Percentiles rank a stretch among this genome's conserved stretches.
phyloP scores from a whole-genome alignment of 2,329 filamentous ascomycete species.

The Aspergillus ustus region DNA sequence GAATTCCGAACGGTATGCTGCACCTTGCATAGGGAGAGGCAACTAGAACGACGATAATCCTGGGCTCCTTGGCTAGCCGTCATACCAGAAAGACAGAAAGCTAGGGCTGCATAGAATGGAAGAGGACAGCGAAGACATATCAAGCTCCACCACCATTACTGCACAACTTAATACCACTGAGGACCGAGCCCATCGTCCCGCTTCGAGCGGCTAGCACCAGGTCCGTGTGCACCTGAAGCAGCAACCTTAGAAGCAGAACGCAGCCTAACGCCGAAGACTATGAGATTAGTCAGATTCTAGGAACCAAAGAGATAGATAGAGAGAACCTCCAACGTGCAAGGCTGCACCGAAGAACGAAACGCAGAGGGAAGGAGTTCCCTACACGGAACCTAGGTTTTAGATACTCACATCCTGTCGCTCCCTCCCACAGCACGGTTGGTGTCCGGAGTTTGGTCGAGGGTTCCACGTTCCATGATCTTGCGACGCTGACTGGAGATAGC shows the following conservation, averaged over 20 bases:
- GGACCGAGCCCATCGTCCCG: conserved; percentile 58
- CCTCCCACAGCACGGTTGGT: conserved; percentile 76
- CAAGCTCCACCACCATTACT: conserved; percentile 36
- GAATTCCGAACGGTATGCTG: conserved; percentile 40
- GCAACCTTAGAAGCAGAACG: conserved; percentile 78
- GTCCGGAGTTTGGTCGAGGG: conserved; percentile 71
- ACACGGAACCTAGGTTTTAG: conserved; percentile 75
- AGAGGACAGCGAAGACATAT: conserved; percentile 24
- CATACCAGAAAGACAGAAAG: conserved; percentile 34
- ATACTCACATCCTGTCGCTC: conserved; percentile 96
- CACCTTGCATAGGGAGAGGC: conserved; percentile 31
- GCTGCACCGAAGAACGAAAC: conserved; percentile 73
- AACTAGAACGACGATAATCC: conserved; percentile 33
- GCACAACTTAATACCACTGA: conserved; percentile 51
- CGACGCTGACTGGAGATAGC: conserved; percentile 77
- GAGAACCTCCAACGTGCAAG: conserved; percentile 70
- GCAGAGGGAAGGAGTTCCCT: conserved; percentile 78
- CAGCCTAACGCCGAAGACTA: conserved; percentile 85
- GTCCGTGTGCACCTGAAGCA: conserved; percentile 54
- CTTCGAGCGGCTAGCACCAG: conserved; percentile 57
- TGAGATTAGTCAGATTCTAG: conserved; percentile 78
- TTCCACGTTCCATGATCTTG: conserved; percentile 77
- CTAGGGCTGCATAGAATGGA: conserved; percentile 20
- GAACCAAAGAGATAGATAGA: conserved; percentile 53
- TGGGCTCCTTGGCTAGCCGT: conserved; percentile 35